Base-by-base conservation (phyloP, 352 stramenopile species). In the Phytopythium vexans region DNA sequence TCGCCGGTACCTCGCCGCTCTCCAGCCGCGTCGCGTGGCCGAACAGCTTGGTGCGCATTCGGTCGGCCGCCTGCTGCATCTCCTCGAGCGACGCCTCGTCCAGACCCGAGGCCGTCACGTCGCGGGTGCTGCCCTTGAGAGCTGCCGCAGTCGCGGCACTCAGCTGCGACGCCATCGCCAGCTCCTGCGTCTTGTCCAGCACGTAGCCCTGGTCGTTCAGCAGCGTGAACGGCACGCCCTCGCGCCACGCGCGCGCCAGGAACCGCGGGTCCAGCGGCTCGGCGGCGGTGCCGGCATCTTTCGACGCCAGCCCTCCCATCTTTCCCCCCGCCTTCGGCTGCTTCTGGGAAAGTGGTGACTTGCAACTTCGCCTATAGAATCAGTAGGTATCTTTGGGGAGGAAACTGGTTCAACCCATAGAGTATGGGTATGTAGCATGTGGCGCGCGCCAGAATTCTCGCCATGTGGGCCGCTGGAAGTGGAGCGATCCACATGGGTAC, bases 171-270 rank as follows among this genome's bases (percentile, higher is more conserved):
- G 52, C 49, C 31, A 56, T 39, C 40, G 67, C 16, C 1, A 77
- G 52, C 41, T 89, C 79, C 49, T 88, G 70, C 35, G 74, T 85
- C 41, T 87, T 87, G 45, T 90, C 79, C 21, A 62, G 49, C 32
- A 88, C 79, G 47, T 88, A 90, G 42, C 66, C 57, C 38, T 90
- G 72, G 60, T 90, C 77, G 50, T 86, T 70, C 32, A 90, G 66
- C 64, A 87, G 67, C 52, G 77, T 87, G 64, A 90, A 90, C 1
- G 75, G 77, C 33, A 72, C 64, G 31, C 79, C 74, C 16, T 82
- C 72, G 27, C 67, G 71, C 74, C 74, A 85, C 10, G 63, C 62
- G 11, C 60, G 73, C 46, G 60, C 49, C 32, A 48, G 41, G n/a
- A 65, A 38, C 8, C 31, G 42, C 33, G 64, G 53, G n/a, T 66